Evolutionary conservation across 2,329 filamentous ascomycete genomes (phyloP).

Genomic region (Emmonsiellopsis sp.): DNA sequence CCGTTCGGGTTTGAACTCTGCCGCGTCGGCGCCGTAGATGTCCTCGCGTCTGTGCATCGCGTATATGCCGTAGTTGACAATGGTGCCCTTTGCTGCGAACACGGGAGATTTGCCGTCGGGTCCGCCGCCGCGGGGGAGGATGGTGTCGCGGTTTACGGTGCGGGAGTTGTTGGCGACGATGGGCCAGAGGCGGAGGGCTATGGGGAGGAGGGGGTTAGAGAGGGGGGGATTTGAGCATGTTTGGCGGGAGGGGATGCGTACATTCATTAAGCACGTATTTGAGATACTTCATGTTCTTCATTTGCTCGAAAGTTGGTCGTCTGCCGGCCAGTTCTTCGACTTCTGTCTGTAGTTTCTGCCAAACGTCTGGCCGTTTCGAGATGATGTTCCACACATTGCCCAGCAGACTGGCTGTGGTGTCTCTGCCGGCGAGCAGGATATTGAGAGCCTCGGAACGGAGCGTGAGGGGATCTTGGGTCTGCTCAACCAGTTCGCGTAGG

Average conservation of each 20-base stretch:
- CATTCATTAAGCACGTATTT: conserved; percentile 61
- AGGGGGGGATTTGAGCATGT: not conserved
- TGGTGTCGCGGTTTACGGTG: conserved; percentile 61
- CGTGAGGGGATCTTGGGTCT: conserved; percentile 35
- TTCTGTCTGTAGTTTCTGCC: conserved; percentile 61
- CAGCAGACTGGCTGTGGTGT: conserved; percentile 76
- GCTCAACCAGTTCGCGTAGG: conserved; percentile 46
- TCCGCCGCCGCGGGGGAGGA: conserved; percentile 57
- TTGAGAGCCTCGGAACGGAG: conserved; percentile 48
- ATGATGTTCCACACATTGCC: conserved; percentile 78
- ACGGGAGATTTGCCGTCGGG: conserved; percentile 36
- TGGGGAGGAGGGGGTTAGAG: not conserved
- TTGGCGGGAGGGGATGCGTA: not conserved
- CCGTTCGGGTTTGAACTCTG: conserved; percentile 39
- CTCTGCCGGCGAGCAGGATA: conserved; percentile 68
- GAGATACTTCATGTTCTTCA: conserved; percentile 83
- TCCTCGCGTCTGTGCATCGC: conserved; percentile 43
- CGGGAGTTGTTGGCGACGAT: conserved; percentile 71
- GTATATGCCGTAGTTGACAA: conserved; percentile 41
- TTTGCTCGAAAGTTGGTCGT: conserved; percentile 60
- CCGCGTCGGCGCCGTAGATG: conserved; percentile 27
- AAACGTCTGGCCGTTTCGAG: conserved; percentile 56
- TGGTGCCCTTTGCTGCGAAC: conserved; percentile 38
- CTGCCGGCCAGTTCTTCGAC: conserved; percentile 58
- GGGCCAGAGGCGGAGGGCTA: conserved; percentile 61